Conservation (phyloP, 345 rosid genomes). For the Gossypium longicalyx region DNA sequence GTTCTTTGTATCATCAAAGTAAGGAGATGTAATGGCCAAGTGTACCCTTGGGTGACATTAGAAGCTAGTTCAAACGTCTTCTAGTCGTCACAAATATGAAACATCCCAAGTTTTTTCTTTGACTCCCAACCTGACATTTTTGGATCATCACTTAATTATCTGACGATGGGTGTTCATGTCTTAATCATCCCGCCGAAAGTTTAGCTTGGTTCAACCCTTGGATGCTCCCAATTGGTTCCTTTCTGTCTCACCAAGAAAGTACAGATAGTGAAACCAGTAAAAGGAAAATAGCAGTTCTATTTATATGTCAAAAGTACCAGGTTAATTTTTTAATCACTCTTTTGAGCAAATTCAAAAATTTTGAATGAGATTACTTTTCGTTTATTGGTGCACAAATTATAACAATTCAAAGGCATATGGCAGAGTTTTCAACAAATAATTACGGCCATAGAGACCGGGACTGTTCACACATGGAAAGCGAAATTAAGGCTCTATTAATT, state of each 20-base stretch:
- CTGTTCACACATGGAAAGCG: not conserved
- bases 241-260: not conserved
- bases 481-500: too few relatives aligned
- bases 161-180: not conserved
- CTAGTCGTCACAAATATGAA: not conserved
- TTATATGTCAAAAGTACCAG: too few relatives aligned
- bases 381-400: not conserved
- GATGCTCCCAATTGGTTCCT: not conserved
- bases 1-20: too few relatives aligned
- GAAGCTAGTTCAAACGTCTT: not conserved
- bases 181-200: not conserved
- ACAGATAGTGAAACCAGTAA: not conserved
- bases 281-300: too few relatives aligned
- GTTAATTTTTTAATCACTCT: too few relatives aligned
- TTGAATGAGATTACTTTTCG: too few relatives aligned
- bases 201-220: not conserved
- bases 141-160: not conserved
- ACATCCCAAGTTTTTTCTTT: not conserved
- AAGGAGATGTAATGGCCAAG: conserved; percentile 7
- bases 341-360: too few relatives aligned
- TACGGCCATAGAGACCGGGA: not conserved
- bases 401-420: not conserved
- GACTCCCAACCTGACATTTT: conserved; percentile 9
- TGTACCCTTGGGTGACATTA: conserved; percentile 8
- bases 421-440: not conserved